Base-by-base conservation (phyloP, 148 eudicot species). In the Rheum nobile region DNA sequence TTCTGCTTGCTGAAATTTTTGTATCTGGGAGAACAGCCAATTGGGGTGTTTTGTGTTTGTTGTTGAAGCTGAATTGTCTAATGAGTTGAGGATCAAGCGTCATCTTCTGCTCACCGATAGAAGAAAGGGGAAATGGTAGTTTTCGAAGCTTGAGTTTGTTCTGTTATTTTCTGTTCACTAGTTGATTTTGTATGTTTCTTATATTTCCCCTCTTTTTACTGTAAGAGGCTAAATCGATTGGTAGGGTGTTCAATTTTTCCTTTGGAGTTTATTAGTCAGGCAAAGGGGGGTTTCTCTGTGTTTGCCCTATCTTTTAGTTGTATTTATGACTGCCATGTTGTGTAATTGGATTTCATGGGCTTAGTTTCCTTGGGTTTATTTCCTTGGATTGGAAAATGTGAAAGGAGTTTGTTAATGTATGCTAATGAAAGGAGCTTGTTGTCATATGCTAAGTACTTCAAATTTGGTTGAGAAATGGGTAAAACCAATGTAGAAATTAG, bases 41-140 rank as follows among this genome's bases (percentile, higher is more conserved):
- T 43, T 71, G 73, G 73, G 46, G 41, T 68, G 0, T 2, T 39
- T 68, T 37, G 24, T 68, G 43, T 68, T 67, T 19, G 72, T 68
- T 35, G 41, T 16, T 21, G 50, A 71, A 41, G 43, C 17, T 68
- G 43, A 21, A 26, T 43, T 71, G 50, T 41, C 31, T 10, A 16
- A 41, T 71, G 73, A 71, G 48, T 41, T 71, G 73, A 71, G 41
- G 73, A 71, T 71, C 73, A 26, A 71, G 34, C 17, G 73, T 22
- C 50, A 42, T 71, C 50, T 43, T 68, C 72, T 39, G 28, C 41
- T 68, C 42, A 34, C 32, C 72, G 4, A 34, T 41, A 26, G 73
- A 69, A 21, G 47, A 39, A 71, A 38, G 17, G 50, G 48, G 32
- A 71, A 43, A 71, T 71, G 73, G 73, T 71, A 71, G 10, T 22